Conservation (phyloP, 2,329 filamentous ascomycete genomes). For the Colletotrichum gloeosporioides region DNA sequence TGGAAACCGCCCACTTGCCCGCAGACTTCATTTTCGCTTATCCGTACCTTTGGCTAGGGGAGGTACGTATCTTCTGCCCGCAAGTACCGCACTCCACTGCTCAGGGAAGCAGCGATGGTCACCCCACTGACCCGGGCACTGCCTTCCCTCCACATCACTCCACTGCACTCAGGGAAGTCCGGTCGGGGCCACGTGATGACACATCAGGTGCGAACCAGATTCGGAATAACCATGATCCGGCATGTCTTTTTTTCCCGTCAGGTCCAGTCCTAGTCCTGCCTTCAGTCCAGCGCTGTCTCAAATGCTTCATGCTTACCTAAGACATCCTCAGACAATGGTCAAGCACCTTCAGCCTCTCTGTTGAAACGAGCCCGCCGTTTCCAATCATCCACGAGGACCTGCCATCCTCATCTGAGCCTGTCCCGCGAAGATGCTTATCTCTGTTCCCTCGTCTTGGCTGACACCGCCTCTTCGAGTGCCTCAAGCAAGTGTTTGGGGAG, state of each 20-base stretch:
- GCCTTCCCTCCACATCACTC: neutral
- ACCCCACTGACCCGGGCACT: neutral
- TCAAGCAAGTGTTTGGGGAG: neutral
- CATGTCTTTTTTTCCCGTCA: too few relatives aligned
- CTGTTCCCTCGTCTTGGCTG: neutral
- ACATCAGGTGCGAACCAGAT: neutral
- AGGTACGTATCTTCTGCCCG: neutral
- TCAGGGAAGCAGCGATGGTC: neutral
- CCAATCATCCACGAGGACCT: neutral
- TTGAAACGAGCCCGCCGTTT: slow-evolving; percentile 14
- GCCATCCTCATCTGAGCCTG: neutral
- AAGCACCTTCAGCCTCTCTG: neutral
- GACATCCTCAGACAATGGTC: neutral
- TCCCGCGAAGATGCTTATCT: neutral
- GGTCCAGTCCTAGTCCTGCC: neutral
- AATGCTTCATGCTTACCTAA: neutral
- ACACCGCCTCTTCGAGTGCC: neutral
- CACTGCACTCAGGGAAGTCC: neutral
- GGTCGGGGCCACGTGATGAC: neutral
- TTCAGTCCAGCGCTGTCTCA: neutral
- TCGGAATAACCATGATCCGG: neutral
- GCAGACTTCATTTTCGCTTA: neutral
- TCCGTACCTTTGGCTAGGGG: neutral
- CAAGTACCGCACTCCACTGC: neutral
- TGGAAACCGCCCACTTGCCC: neutral